phyloP scores from a whole-genome alignment of 768 basidiomycete species.

The Leccinellum albellum region DNA sequence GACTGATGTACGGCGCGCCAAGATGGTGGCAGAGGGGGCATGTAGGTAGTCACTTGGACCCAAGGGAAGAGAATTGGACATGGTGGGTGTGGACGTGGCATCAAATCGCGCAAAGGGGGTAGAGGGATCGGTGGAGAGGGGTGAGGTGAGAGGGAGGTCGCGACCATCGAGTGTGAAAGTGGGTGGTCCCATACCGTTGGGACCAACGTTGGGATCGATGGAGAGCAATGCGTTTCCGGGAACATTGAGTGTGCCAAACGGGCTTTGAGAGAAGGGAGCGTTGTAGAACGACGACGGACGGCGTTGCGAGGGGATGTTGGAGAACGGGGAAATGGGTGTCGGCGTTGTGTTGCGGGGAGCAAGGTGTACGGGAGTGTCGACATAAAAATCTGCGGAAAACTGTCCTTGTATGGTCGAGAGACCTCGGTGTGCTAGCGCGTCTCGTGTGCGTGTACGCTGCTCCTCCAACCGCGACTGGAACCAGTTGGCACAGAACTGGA shows the following conservation, averaged over 20 bases:
- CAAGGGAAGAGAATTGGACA: slow-evolving; percentile 36
- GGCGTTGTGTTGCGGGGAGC: slow-evolving; percentile 31
- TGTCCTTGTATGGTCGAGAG: slow-evolving; percentile 47
- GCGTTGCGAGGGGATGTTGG: slow-evolving; percentile 43
- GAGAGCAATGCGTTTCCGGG: slow-evolving; percentile 75
- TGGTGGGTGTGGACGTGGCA: slow-evolving; percentile 40
- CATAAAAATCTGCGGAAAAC: slow-evolving; percentile 55
- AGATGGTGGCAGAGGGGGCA: slow-evolving; percentile 68
- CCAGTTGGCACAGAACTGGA: slow-evolving; percentile 94
- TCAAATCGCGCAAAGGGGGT: slow-evolving; percentile 54
- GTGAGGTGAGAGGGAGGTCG: slow-evolving; percentile 60
- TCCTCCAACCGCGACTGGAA: slow-evolving; percentile 86
- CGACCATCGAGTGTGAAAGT: slow-evolving; percentile 58
- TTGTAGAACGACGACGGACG: slow-evolving; percentile 51
- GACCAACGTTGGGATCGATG: slow-evolving; percentile 35
- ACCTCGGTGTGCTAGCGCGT: slow-evolving; percentile 49
- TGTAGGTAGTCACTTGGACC: slow-evolving; percentile 66
- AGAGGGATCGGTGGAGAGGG: slow-evolving; percentile 43
- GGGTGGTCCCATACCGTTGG: slow-evolving; percentile 40
- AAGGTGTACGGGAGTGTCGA: slow-evolving; percentile 45
- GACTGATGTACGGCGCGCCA: slow-evolving; percentile 91
- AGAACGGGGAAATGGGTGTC: slow-evolving; percentile 53
- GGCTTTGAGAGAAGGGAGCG: slow-evolving; percentile 53
- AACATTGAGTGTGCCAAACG: slow-evolving; percentile 77
- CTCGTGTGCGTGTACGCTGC: slow-evolving; percentile 71